Percentiles rank a stretch among this genome's conserved stretches.
Evolutionary conservation across 177 flowering plant genomes (phyloP).

Genomic region (Vitis hybrid): DNA sequence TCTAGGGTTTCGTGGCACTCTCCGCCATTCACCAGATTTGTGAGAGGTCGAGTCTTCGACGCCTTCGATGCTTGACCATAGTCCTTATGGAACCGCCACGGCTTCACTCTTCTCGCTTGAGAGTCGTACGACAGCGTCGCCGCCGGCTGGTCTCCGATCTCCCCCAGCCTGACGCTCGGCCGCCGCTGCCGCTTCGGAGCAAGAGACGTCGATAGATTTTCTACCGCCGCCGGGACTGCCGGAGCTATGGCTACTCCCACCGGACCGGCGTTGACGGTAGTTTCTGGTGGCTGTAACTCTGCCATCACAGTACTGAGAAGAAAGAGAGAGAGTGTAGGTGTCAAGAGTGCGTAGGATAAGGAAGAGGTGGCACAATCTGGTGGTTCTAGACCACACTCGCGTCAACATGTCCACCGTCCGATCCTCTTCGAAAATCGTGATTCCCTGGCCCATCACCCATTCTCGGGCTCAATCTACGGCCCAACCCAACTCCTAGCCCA

Average conservation of each 20-base stretch:
- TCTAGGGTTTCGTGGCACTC: conserved; percentile 32
- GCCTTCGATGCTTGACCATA: conserved; percentile 6
- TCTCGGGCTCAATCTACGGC: no score
- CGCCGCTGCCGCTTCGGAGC: conserved; percentile 60
- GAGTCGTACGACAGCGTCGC: conserved; percentile 23
- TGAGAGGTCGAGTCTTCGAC: conserved; percentile 42
- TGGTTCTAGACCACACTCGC: neutral
- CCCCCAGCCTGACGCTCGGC: conserved; percentile 70
- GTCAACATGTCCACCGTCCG: neutral
- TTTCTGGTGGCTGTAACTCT: conserved; percentile 32
- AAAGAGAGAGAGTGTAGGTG: neutral
- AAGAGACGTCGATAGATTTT: conserved; percentile 2
- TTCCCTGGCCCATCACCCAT: no score
- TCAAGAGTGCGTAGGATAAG: conserved; percentile 18
- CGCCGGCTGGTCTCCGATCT: conserved; percentile 49
- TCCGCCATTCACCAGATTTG: conserved; percentile 34
- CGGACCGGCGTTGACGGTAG: conserved; percentile 8
- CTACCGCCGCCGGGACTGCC: neutral
- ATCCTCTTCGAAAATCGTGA: neutral
- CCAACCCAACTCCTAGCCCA: no score
- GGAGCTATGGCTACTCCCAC: conserved; percentile 1
- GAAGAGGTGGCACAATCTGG: conserved; percentile 3
- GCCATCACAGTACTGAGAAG: conserved; percentile 17
- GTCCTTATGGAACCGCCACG: conserved; percentile 31
- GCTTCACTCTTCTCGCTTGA: conserved; percentile 28